Evolutionary conservation across 2,329 filamentous ascomycete genomes (phyloP).

Genomic region (Lojkania enalia): DNA sequence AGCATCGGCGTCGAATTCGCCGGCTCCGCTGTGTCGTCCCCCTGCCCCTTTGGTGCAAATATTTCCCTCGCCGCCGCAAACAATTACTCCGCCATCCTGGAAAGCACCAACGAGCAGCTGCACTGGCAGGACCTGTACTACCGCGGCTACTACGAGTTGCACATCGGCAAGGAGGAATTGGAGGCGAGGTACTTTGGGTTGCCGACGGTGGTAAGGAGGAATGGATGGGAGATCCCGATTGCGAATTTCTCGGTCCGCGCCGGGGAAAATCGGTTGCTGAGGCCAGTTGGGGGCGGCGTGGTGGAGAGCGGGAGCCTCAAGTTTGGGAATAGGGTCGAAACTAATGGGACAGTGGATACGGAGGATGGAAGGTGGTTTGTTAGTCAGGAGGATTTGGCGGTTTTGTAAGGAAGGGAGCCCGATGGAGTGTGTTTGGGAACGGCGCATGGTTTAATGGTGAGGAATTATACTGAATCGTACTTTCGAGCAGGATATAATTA

Average conservation of each 20-base stretch:
- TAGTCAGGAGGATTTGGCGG: constrained; percentile 29
- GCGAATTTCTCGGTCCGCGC: constrained; percentile 70
- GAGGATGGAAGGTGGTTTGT: constrained; percentile 41
- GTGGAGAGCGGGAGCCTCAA: constrained; percentile 63
- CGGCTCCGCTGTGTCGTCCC: constrained; percentile 67
- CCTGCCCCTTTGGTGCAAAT: constrained; percentile 62
- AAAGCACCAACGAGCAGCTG: constrained; percentile 62
- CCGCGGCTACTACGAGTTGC: constrained; percentile 71
- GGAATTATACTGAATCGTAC: too few species aligned
- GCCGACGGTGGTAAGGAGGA: constrained; percentile 62
- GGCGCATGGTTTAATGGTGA: too few species aligned
- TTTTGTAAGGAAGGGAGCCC: constrained; percentile 25
- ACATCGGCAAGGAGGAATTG: constrained; percentile 56
- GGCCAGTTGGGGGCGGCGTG: constrained; percentile 54
- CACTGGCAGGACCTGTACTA: constrained; percentile 77
- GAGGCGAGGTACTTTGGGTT: constrained; percentile 68
- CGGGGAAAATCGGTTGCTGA: constrained; percentile 62
- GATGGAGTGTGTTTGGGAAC: too few species aligned
- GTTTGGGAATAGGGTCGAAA: constrained; percentile 44
- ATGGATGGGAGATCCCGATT: constrained; percentile 66
- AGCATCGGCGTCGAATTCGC: constrained; percentile 57
- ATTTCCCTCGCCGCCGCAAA: constrained; percentile 59
- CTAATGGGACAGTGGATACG: constrained; percentile 41
- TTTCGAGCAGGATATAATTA: too few species aligned
- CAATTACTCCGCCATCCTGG: constrained; percentile 37